phyloP scores from a whole-genome alignment of 169 alveolate genomes.

The Plasmodium reichenowi region DNA sequence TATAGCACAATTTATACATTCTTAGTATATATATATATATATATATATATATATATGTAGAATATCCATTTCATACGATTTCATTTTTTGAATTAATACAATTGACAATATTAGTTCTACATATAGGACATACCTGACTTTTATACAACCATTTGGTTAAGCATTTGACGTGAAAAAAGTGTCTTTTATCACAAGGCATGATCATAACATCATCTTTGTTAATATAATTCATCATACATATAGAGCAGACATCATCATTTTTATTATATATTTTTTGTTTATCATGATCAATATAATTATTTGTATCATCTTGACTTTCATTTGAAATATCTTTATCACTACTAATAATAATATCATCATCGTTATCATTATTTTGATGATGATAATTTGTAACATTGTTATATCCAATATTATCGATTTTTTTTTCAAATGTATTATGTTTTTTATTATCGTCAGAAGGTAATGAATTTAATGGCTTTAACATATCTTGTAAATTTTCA shows the following conservation, averaged over 20 bases:
- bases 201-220: constrained; percentile 78
- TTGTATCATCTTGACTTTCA: constrained; percentile 2
- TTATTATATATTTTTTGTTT: constrained; percentile 3
- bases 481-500: constrained; percentile 22
- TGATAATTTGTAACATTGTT: not conserved
- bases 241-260: constrained; percentile 52
- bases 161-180: constrained; percentile 83
- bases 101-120: constrained; percentile 81
- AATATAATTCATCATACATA: constrained; percentile 75
- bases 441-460: not conserved
- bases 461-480: constrained; percentile 18
- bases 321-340: not conserved
- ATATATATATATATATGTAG: not conserved
- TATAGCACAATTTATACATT: too few relatives aligned
- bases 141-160: constrained; percentile 82
- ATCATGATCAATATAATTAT: not conserved
- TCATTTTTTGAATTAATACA: constrained; percentile 39
- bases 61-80: constrained; percentile 8
- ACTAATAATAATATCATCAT: not conserved
- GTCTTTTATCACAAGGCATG: constrained; percentile 86
- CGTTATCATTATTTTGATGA: not conserved
- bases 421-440: too few relatives aligned
- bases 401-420: not conserved
- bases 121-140: constrained; percentile 85
- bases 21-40: not conserved